These are phyloP conservation scores for Symbiodinium pilosum DNA, from an alignment of 73 alveolate genomes.

Conservation along the genomic window DNA sequence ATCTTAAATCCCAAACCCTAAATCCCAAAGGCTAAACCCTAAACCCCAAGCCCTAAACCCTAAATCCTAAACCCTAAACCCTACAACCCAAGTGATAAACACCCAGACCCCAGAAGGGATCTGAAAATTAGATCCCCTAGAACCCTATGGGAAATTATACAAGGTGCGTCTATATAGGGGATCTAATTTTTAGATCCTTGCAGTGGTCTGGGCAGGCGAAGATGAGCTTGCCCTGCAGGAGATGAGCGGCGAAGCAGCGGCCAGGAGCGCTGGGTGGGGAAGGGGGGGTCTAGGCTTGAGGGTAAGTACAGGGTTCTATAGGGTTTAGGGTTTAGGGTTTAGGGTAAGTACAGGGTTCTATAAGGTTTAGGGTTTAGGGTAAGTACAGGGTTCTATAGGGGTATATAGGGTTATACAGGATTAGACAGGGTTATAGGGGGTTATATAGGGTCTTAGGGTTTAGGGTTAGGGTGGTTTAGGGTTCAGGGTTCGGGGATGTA, in stretches of 20 bases:
- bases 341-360: background rate
- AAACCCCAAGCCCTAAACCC: too few species aligned
- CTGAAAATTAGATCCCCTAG: too few species aligned
- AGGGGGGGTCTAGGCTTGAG: too few species aligned
- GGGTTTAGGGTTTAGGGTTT: background rate
- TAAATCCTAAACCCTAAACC: too few species aligned
- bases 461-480: background rate
- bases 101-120: too few species aligned
- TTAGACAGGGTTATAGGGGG: too few species aligned
- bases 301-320: background rate
- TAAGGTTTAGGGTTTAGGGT: background rate
- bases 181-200: too few species aligned
- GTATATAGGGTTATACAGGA: background rate
- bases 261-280: conserved; percentile 37
- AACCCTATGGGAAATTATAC: too few species aligned
- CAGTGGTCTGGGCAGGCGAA: conserved; percentile 22
- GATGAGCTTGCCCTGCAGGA: conserved; percentile 83
- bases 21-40: too few species aligned
- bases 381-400: background rate
- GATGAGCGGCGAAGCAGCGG: conserved; percentile 75
- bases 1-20: too few species aligned
- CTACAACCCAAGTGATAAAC: too few species aligned
- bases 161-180: too few species aligned
- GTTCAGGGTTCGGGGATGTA: background rate
- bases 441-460: background rate